Evolutionary conservation across 768 basidiomycete species (phyloP).

Genomic region (Lentinula sp.): DNA sequence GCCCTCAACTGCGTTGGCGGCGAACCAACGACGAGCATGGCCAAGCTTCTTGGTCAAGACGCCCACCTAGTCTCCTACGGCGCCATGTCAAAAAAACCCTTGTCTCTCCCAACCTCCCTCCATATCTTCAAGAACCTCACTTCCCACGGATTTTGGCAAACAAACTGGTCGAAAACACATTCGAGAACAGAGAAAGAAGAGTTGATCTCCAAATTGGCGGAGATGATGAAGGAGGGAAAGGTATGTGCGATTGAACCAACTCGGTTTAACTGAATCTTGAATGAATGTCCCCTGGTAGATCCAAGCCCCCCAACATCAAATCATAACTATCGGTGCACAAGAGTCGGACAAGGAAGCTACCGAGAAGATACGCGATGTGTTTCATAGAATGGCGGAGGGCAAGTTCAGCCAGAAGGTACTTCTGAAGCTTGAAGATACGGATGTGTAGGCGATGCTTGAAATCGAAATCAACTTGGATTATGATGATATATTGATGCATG

Average conservation of each 20-base stretch:
- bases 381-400: slow-evolving; percentile 32
- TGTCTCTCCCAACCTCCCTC: slow-evolving; percentile 69
- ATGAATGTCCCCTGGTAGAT: slow-evolving; percentile 34
- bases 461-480: neutral
- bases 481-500: neutral
- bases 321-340: slow-evolving; percentile 42
- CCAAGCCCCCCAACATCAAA: slow-evolving; percentile 61
- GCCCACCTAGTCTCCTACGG: slow-evolving; percentile 84
- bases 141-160: slow-evolving; percentile 76
- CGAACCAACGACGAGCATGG: slow-evolving; percentile 62
- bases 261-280: too few species aligned
- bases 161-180: slow-evolving; percentile 56
- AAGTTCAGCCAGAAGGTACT: slow-evolving; percentile 38
- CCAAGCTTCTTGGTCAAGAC: slow-evolving; percentile 55
- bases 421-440: slow-evolving; percentile 27
- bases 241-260: slow-evolving; percentile 17
- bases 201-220: slow-evolving; percentile 45
- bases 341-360: slow-evolving; percentile 32
- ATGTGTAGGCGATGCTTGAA: neutral
- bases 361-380: slow-evolving; percentile 42
- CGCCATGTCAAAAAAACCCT: slow-evolving; percentile 82
- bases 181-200: slow-evolving; percentile 40
- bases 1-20: slow-evolving; percentile 58
- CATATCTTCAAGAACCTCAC: slow-evolving; percentile 85
- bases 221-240: slow-evolving; percentile 50